phyloP scores from a whole-genome alignment of 1,284 basidiomycete genomes.

The Naganishia albida region DNA sequence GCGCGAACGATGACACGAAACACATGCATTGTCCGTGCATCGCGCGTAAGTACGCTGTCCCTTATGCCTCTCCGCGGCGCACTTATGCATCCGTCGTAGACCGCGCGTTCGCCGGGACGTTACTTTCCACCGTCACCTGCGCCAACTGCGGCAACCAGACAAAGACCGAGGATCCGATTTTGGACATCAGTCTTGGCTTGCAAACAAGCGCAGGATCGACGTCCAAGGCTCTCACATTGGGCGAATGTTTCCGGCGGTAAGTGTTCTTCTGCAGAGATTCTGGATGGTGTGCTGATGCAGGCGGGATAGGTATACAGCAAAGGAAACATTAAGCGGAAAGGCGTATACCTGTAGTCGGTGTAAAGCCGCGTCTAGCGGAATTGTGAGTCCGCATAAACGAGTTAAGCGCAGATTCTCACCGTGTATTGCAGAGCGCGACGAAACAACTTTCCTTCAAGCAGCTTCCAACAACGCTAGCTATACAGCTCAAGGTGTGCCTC shows the following conservation, averaged over 20 bases:
- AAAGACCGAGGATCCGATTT: conserved; percentile 80
- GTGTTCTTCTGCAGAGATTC: conserved; percentile 24
- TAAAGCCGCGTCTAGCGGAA: conserved; percentile 13
- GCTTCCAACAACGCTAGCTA: conserved; percentile 85
- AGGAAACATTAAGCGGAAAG: conserved; percentile 40
- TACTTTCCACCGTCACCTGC: conserved; percentile 88
- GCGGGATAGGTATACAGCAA: conserved; percentile 34
- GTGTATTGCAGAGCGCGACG: conserved; percentile 63
- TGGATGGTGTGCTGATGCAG: not conserved
- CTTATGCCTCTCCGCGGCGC: not conserved
- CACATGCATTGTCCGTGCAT: conserved; percentile 73
- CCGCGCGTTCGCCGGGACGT: conserved; percentile 79
- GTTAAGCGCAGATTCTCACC: not conserved
- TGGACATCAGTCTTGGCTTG: conserved; percentile 88
- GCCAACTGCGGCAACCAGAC: conserved; percentile 71
- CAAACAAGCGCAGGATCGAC: conserved; percentile 54
- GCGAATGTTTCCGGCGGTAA: conserved; percentile 69
- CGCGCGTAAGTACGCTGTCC: conserved; percentile 58
- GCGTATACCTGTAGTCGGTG: conserved; percentile 52
- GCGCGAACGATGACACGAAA: conserved; percentile 59
- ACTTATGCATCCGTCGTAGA: conserved; percentile 50
- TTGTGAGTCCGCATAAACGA: not conserved
- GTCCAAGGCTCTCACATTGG: conserved; percentile 61
- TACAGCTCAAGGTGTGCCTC: conserved; percentile 83
- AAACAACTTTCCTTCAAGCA: conserved; percentile 82